phyloP scores from a whole-genome alignment of 208 protist genomes.

The Acanthamoeba castellanii region DNA sequence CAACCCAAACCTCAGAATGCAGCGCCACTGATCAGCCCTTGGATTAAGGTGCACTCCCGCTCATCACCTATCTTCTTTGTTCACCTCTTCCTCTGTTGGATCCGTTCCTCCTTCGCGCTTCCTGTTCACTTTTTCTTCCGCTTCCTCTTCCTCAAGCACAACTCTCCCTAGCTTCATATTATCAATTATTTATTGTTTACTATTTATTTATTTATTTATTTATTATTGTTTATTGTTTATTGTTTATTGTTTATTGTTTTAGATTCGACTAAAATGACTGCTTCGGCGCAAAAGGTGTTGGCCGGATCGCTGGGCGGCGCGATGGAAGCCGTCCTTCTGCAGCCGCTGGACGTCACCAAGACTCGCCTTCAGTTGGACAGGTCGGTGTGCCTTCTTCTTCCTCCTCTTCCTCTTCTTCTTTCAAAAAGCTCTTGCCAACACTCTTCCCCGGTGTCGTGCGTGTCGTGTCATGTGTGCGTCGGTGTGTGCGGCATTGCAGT shows the following conservation, averaged over 20 bases:
- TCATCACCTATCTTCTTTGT: neutral
- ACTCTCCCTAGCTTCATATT: neutral
- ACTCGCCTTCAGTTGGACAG: slow-evolving; percentile 55
- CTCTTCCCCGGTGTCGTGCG: neutral
- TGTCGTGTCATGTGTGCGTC: neutral
- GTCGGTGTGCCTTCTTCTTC: neutral
- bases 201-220: neutral
- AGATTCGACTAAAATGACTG: neutral
- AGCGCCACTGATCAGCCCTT: slow-evolving; percentile 13
- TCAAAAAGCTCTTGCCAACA: too few species aligned
- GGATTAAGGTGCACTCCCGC: neutral
- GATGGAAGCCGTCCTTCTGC: slow-evolving; percentile 44
- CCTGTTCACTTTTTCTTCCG: neutral
- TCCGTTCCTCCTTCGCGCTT: neutral
- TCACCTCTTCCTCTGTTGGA: neutral
- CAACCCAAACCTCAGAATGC: neutral
- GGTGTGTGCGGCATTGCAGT: neutral
- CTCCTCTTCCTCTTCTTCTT: neutral
- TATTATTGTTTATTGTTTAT: neutral
- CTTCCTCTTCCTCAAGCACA: too few species aligned
- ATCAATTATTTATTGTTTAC: neutral
- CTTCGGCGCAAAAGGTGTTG: neutral
- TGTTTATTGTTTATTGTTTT: neutral
- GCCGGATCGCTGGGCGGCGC: slow-evolving; percentile 61
- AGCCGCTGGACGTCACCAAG: slow-evolving; percentile 62